Percentiles rank a stretch among this genome's conserved stretches.
Evolutionary conservation across 768 basidiomycete genomes (phyloP).

Genomic region (Boletellus ananiceps): DNA sequence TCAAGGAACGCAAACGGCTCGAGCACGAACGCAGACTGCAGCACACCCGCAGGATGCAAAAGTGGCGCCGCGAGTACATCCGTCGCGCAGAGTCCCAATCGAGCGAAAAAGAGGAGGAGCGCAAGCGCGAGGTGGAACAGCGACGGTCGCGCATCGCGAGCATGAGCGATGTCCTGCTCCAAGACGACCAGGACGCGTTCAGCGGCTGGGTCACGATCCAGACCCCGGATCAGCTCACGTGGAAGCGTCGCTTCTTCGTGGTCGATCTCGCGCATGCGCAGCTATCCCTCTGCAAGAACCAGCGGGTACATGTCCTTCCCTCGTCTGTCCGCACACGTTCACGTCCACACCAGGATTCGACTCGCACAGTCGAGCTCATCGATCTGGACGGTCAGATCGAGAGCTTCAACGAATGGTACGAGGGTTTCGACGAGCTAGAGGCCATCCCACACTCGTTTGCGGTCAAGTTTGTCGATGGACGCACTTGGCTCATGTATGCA

Average conservation of each 20-base stretch:
- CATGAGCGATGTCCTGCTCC: conserved; percentile 44
- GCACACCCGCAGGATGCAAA: conserved; percentile 47
- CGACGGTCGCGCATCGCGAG: conserved; percentile 38
- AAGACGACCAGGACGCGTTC: conserved; percentile 36
- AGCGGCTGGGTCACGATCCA: conserved; percentile 64
- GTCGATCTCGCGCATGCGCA: conserved; percentile 40
- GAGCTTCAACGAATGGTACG: conserved; percentile 55
- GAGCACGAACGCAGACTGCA: conserved; percentile 48
- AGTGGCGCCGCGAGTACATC: conserved; percentile 49
- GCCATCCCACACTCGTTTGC: conserved; percentile 66
- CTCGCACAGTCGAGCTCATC: conserved; percentile 31
- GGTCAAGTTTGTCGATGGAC: conserved; percentile 51
- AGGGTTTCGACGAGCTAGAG: conserved; percentile 64
- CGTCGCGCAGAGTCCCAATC: conserved; percentile 42
- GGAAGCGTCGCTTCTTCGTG: conserved; percentile 64
- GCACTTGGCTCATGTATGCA: conserved; percentile 54
- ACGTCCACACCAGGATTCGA: conserved; percentile 25
- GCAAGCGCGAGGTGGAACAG: conserved; percentile 37
- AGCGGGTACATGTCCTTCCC: conserved; percentile 36
- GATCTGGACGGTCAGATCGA: conserved; percentile 43
- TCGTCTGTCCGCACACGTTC: neutral
- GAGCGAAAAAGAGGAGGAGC: conserved; percentile 41
- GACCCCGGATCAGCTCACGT: conserved; percentile 46
- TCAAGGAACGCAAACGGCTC: conserved; percentile 44
- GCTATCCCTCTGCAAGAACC: conserved; percentile 47